Evolutionary conservation across 192 early-diverging fungal genomes (phyloP), one percentile per base, ranked within the genome.

Genomic region (Coemansia sp.): DNA sequence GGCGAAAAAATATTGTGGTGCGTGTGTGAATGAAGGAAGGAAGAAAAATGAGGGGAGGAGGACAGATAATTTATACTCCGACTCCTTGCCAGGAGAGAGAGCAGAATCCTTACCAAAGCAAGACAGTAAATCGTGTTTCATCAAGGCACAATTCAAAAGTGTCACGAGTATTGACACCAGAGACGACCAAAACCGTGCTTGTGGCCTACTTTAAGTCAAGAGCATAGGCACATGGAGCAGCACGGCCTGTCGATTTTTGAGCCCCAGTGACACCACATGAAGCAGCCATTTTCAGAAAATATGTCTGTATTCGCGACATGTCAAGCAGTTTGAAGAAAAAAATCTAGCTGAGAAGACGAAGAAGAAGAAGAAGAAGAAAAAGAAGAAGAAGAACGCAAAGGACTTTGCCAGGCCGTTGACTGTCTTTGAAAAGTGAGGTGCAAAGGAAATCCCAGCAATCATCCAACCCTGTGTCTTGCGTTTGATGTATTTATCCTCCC

Each of bases 151-250:
- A 16, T 22, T 50, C 20, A 20, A n/a, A 2, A 6, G 49, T 6
- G 49, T 50, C 49, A 50, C 49, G 49, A 50, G 49, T 10, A 50
- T 50, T 50, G 49, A 50, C 49, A 50, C 49, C 49, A 50, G 18
- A 20, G 49, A 22, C 49, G 22, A 50, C 7, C 20, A 20, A 22
- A 50, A 55, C 2, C 11, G 22, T 27, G 52, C 24, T 27, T 29
- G 24, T 55, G 52, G 52, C 11, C 52, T 55, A 11, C 22, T 29
- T 3, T 29, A 55, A 55, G 52, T 55, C 52, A 55, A 55, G 11
- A 12, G 52, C 52, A 55, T 11, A 29, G 52, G 27, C 52, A 55
- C 52, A 55, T 29, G 20, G 52, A 31, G 11, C 24, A 55, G 24
- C 24, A 10, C 27, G 13, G 52, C 24, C 29, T 18, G 24, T 15